These are phyloP conservation scores for Berberis thunbergii DNA, from an alignment of 164 flowering plant genomes.

Conservation along the genomic window DNA sequence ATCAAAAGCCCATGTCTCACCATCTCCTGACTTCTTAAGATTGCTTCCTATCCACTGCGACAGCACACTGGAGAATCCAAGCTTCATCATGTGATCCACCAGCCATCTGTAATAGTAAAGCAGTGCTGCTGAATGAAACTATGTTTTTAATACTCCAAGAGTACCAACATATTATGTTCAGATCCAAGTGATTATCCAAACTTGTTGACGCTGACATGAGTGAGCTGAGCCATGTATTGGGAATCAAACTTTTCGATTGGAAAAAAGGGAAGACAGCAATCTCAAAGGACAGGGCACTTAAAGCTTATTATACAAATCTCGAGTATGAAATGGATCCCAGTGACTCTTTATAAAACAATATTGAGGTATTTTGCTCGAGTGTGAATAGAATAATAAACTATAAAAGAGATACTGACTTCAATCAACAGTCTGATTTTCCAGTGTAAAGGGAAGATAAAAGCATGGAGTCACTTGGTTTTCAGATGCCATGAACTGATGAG, in stretches of 20 bases:
- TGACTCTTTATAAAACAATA: no score
- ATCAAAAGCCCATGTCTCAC: conserved; percentile 72
- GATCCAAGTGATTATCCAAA: background rate
- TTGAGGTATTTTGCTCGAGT: no score
- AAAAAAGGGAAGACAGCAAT: background rate
- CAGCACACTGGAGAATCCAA: conserved; percentile 77
- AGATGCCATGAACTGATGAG: no score
- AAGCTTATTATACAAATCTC: no score
- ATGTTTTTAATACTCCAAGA: background rate
- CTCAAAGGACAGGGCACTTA: background rate
- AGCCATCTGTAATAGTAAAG: conserved; percentile 56
- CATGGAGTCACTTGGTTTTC: no score
- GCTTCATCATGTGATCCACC: conserved; percentile 72
- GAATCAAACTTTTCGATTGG: background rate
- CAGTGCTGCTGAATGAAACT: background rate
- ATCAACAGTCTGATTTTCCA: no score
- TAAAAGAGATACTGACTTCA: no score
- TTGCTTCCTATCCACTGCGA: conserved; percentile 90
- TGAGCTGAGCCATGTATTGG: background rate
- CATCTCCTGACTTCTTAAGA: conserved; percentile 66
- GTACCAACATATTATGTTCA: background rate
- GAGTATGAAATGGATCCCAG: no score
- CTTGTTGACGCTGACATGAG: background rate
- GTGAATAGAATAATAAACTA: no score
- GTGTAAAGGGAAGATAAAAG: no score